A percentile compares a stretch with the other conserved stretches of the same genome.
These are phyloP conservation scores for Sugiyamaella neomexicana DNA, from an alignment of 1,139 yeast genomes.

Conservation along the genomic window DNA sequence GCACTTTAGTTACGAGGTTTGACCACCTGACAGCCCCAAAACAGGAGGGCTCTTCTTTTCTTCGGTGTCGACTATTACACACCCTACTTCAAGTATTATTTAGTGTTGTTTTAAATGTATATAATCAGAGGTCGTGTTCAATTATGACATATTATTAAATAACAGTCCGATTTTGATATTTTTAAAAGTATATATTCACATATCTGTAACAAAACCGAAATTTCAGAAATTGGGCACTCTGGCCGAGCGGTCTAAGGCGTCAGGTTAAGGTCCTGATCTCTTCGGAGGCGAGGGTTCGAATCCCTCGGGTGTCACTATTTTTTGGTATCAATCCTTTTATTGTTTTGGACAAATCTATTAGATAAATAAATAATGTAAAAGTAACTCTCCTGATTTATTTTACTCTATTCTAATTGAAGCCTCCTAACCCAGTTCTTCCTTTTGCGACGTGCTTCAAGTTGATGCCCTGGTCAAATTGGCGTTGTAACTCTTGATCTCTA, in stretches of 20 bases:
- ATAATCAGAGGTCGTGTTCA: no score
- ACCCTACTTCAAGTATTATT: no score
- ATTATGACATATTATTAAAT: neutral
- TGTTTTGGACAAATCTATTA: neutral
- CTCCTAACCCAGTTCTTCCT: conserved; percentile 30
- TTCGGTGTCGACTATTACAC: no score
- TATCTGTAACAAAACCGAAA: neutral
- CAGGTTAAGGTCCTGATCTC: conserved; percentile 41
- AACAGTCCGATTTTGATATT: neutral
- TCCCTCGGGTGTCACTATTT: conserved; percentile 39
- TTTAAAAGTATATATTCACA: neutral
- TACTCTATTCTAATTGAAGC: no score
- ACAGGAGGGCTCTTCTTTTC: no score
- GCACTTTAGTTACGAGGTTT: no score
- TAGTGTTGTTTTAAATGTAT: no score
- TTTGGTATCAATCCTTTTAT: conserved; percentile 9
- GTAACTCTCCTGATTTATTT: neutral
- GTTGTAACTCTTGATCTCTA: conserved; percentile 24
- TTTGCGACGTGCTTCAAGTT: conserved; percentile 22
- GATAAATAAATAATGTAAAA: neutral
- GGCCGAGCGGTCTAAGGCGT: conserved; percentile 43
- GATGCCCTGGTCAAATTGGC: conserved; percentile 32
- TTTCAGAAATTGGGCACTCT: conserved; percentile 27
- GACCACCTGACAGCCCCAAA: no score
- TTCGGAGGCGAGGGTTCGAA: conserved; percentile 42